phyloP scores from a whole-genome alignment of 1,284 basidiomycete species.

The Pseudomicrostroma phylloplanum region DNA sequence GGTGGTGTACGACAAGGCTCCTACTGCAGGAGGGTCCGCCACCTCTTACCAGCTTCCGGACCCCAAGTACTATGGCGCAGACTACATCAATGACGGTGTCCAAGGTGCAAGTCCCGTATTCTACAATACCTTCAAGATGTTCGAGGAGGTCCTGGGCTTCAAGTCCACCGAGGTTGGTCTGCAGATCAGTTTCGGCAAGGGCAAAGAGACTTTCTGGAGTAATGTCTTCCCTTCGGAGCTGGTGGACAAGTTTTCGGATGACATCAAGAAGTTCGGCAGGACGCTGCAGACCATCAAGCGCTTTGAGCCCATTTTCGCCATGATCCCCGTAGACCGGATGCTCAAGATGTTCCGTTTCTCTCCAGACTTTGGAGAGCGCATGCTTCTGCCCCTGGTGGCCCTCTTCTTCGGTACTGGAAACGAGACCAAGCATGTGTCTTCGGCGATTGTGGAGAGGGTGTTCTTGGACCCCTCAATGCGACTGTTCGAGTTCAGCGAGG shows the following conservation, averaged over 20 bases:
- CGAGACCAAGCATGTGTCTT: constrained; percentile 60
- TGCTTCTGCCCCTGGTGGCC: constrained; percentile 60
- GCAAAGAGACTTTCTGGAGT: constrained; percentile 35
- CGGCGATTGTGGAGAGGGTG: constrained; percentile 60
- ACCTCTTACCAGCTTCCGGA: constrained; percentile 42
- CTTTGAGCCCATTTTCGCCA: constrained; percentile 40
- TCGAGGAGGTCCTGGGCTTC: constrained; percentile 37
- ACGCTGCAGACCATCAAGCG: constrained; percentile 41
- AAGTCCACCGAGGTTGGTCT: constrained; percentile 35
- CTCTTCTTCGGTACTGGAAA: constrained; percentile 63
- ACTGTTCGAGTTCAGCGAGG: constrained; percentile 36
- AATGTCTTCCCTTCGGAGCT: constrained; percentile 44
- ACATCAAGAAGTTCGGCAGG: constrained; percentile 42
- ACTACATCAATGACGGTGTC: constrained; percentile 46
- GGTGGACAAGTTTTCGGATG: constrained; percentile 30
- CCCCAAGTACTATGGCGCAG: constrained; percentile 31
- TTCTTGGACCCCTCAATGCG: constrained; percentile 61
- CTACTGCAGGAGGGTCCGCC: constrained; percentile 36
- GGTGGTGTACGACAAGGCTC: constrained; percentile 39
- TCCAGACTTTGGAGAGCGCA: constrained; percentile 58
- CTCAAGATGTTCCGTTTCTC: constrained; percentile 38
- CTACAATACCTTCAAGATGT: constrained; percentile 43
- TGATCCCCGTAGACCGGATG: constrained; percentile 39
- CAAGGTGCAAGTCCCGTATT: constrained; percentile 42
- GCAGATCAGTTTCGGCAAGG: constrained; percentile 46